phyloP scores from a whole-genome alignment of 2,329 filamentous ascomycete species.

The Alternaria sp. region DNA sequence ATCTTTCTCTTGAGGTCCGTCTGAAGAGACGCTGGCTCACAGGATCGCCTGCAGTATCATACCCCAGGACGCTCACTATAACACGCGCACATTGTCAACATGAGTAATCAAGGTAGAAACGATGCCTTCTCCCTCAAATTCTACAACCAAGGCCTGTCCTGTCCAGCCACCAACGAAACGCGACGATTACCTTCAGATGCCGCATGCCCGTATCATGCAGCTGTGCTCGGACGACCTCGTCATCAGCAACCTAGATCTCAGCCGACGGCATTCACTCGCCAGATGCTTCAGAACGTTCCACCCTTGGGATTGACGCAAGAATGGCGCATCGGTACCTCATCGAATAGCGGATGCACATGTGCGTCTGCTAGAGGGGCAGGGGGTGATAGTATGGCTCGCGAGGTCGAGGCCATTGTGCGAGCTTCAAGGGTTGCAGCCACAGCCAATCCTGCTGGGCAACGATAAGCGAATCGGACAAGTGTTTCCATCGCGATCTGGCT shows the following conservation, averaged over 20 bases:
- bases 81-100: neutral
- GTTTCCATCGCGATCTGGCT: neutral
- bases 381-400: conserved; percentile 7
- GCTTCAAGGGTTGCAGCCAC: neutral
- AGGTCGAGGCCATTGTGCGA: conserved; percentile 9
- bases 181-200: neutral
- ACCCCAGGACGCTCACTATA: neutral
- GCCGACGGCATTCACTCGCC: neutral
- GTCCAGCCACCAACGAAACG: neutral
- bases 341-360: conserved; percentile 17
- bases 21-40: neutral
- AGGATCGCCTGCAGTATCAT: neutral
- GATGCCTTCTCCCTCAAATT: conserved; percentile 7
- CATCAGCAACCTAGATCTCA: neutral
- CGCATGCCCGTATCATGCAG: conserved; percentile 12
- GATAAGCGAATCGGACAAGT: neutral
- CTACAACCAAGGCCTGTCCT: conserved; percentile 1
- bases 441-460: neutral
- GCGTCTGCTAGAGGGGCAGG: neutral
- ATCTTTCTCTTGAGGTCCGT: neutral
- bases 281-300: conserved; percentile 7
- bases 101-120: neutral
- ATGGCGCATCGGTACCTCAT: conserved; percentile 14
- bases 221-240: neutral
- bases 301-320: conserved; percentile 1